phyloP scores from a whole-genome alignment of 139 green algal genomes.

The Chlorella ohadii region DNA sequence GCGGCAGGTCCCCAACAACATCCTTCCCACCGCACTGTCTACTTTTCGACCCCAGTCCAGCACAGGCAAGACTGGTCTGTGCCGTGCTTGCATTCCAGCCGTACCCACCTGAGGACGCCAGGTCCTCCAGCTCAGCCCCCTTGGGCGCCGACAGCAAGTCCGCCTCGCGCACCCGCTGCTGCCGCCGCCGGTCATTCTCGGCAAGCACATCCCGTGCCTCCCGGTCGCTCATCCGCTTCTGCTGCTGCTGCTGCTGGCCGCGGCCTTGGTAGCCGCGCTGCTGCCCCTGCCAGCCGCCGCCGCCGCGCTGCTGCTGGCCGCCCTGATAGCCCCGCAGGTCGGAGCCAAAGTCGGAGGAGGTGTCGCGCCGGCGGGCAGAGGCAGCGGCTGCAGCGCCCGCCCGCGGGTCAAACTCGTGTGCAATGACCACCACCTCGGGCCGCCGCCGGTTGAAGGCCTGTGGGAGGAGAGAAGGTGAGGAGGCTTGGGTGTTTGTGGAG shows the following conservation, averaged over 20 bases:
- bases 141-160: constrained; percentile 30
- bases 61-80: too few relatives aligned
- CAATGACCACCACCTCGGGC: constrained; percentile 92
- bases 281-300: neutral
- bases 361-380: too few relatives aligned
- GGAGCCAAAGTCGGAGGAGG: neutral
- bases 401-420: constrained; percentile 47
- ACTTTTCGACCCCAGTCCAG: too few relatives aligned
- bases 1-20: too few relatives aligned
- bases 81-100: neutral
- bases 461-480: too few relatives aligned
- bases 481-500: too few relatives aligned
- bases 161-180: constrained; percentile 6
- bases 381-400: neutral
- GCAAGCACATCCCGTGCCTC: constrained; percentile 2
- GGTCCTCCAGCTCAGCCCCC: constrained; percentile 25
- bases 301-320: neutral
- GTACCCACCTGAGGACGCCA: constrained; percentile 1
- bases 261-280: neutral
- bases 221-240: neutral
- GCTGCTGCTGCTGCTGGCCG: neutral
- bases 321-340: neutral
- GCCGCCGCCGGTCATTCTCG: constrained; percentile 6
- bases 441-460: constrained; percentile 80
- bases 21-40: too few relatives aligned